These are phyloP conservation scores for Whalleya microplaca DNA, from an alignment of 2,329 filamentous ascomycete species.

Conservation along the genomic window DNA sequence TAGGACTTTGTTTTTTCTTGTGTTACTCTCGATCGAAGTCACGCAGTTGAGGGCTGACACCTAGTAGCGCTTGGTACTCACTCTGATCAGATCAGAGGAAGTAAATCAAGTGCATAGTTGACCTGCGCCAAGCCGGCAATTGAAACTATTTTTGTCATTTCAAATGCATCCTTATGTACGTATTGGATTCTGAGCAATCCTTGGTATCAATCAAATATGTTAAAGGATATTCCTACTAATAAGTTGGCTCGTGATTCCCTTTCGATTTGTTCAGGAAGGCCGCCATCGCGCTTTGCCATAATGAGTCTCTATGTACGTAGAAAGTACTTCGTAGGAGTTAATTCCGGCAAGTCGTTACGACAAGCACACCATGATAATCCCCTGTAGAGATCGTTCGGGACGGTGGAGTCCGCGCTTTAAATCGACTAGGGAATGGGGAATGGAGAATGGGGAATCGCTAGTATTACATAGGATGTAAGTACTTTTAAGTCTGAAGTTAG, in stretches of 20 bases:
- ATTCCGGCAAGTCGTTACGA: conserved; percentile 2
- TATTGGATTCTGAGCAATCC: conserved; percentile 7
- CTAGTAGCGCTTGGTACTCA: conserved; percentile 2
- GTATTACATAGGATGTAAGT: neutral
- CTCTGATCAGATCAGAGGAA: conserved; percentile 5
- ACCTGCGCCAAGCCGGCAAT: conserved; percentile 19
- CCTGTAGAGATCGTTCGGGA: conserved; percentile 4
- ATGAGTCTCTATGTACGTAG: neutral
- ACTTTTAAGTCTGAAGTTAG: too few relatives aligned
- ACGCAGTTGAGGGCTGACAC: conserved; percentile 1
- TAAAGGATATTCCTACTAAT: neutral
- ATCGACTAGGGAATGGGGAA: conserved; percentile 6
- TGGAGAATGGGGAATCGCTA: too few relatives aligned
- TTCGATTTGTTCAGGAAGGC: neutral
- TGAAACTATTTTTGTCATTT: conserved; percentile 3
- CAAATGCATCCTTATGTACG: neutral
- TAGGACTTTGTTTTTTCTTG: neutral
- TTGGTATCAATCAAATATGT: neutral
- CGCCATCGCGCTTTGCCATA: neutral
- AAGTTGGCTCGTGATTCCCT: neutral
- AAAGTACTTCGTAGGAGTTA: neutral
- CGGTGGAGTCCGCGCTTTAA: conserved; percentile 23
- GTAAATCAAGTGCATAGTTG: conserved; percentile 5
- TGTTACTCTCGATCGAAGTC: conserved; percentile 4
- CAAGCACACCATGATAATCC: neutral